phyloP scores from a whole-genome alignment of 805 yeast genomes.

The Lipomyces sp. region DNA sequence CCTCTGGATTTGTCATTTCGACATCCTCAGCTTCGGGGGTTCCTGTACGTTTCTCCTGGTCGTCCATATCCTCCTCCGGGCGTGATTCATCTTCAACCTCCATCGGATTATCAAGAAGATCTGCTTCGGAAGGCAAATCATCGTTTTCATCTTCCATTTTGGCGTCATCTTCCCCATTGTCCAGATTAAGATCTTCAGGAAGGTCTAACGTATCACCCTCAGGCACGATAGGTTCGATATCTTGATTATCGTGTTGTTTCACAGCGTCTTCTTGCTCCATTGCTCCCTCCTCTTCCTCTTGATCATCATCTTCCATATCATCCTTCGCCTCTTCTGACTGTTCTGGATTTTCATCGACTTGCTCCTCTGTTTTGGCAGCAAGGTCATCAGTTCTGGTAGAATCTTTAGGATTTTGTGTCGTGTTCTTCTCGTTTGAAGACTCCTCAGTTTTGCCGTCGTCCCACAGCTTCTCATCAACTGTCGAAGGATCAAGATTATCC shows the following conservation, averaged over 20 bases:
- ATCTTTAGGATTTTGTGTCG: slow-evolving; percentile 39
- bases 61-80: slow-evolving; percentile 44
- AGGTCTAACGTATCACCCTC: slow-evolving; percentile 86
- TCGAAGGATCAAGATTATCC: slow-evolving; percentile 47
- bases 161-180: slow-evolving; percentile 70
- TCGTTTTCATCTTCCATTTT: slow-evolving; percentile 50
- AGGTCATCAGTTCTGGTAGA: slow-evolving; percentile 28
- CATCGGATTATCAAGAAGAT: slow-evolving; percentile 43
- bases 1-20: slow-evolving; percentile 39
- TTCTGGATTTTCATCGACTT: slow-evolving; percentile 25
- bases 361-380: slow-evolving; percentile 28
- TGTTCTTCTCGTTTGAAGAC: slow-evolving; percentile 42
- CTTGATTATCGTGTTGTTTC: slow-evolving; percentile 49
- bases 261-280: slow-evolving; percentile 47
- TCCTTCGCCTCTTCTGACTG: slow-evolving; percentile 38
- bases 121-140: slow-evolving; percentile 45
- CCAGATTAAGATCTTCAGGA: slow-evolving; percentile 90
- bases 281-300: slow-evolving; percentile 44
- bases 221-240: slow-evolving; percentile 68
- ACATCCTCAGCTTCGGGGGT: slow-evolving; percentile 42
- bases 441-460: slow-evolving; percentile 48
- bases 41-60: slow-evolving; percentile 45
- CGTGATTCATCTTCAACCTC: slow-evolving; percentile 44
- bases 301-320: slow-evolving; percentile 44
- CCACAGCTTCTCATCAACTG: slow-evolving; percentile 50